Base-by-base conservation (phyloP, 1,139 yeast species). In the Scheffersomyces cryptocercus region DNA sequence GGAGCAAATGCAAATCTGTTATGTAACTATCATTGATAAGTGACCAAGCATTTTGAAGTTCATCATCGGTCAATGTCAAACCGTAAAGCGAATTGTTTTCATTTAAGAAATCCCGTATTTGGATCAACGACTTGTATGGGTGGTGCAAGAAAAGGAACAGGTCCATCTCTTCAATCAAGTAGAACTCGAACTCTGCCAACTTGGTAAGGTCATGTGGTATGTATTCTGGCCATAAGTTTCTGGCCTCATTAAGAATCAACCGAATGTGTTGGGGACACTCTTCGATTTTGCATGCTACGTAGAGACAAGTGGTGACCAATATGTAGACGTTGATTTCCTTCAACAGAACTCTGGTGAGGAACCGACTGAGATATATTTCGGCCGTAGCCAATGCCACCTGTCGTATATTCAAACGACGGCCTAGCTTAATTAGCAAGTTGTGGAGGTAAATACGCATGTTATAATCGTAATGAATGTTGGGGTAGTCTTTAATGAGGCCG, bases 121-220 rank as follows among this genome's bases (percentile, higher is more conserved):
- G 88, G 20, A 79, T 63, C 47, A 93, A 71, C 3, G 96, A 79
- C 46, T 81, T 76, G 65, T 93, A 93, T 0, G 99, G 98, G 61
- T 93, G 98, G 60, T 90, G 93, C 2, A 91, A 80, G 24, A 91
- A 76, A 50, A 93, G 66, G 56, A 79, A 88, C 51, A 90, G 81
- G 46, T 88, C 89, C 68, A 93, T 75, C 62, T 91, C 98, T 59
- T 90, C 97, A 32, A 93, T 85, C 40, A 93, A 64, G 59, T 93
- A 93, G 62, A 93, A 93, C 66, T 93, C 99, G 67, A 95, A 88
- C 60, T 93, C 99, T 0, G 98, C 97, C n/a, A 93, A 74, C 57
- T 88, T 88, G 33, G 96, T 85, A 16, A 91, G 81, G 61, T 93
- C 99, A 44, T 88, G 90, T 0, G 97, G 95, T 29, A 93, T 85